phyloP scores from a whole-genome alignment of 2,329 filamentous ascomycete species.

The Aureobasidium sp. region DNA sequence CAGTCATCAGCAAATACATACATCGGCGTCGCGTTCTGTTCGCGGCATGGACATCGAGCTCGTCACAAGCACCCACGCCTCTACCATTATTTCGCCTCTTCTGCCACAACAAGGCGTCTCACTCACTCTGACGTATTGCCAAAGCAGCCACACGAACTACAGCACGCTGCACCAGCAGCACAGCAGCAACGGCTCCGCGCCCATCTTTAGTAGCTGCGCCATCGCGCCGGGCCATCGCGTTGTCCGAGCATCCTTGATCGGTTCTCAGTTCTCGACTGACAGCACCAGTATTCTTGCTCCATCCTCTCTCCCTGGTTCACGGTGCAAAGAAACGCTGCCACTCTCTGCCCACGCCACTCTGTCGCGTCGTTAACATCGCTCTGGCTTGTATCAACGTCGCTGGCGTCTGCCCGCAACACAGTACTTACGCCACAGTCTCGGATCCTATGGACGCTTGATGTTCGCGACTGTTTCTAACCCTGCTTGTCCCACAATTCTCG shows the following conservation, averaged over 20 bases:
- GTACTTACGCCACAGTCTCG: constrained; percentile 7
- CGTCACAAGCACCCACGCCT: neutral
- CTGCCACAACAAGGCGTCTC: constrained; percentile 8
- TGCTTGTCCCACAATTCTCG: neutral
- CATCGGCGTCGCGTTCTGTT: neutral
- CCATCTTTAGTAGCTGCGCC: constrained; percentile 9
- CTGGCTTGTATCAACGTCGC: neutral
- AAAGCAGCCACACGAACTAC: neutral
- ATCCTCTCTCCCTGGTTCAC: neutral
- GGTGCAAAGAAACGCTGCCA: neutral
- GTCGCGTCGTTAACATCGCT: neutral
- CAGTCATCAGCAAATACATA: neutral
- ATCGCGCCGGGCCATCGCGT: constrained; percentile 13
- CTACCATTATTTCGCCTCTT: neutral
- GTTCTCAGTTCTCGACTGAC: neutral
- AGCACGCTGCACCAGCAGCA: neutral
- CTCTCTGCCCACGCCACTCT: neutral
- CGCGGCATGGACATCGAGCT: neutral
- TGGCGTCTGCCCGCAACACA: neutral
- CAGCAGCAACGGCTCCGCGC: constrained; percentile 6
- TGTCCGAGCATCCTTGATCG: constrained; percentile 12
- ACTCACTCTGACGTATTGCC: constrained; percentile 1
- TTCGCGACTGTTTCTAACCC: neutral
- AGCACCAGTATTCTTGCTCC: neutral
- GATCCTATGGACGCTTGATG: neutral